Evolutionary conservation across 805 yeast genomes (phyloP), one percentile per base, ranked within the genome.

Genomic region (Metschnikowia borealis): DNA sequence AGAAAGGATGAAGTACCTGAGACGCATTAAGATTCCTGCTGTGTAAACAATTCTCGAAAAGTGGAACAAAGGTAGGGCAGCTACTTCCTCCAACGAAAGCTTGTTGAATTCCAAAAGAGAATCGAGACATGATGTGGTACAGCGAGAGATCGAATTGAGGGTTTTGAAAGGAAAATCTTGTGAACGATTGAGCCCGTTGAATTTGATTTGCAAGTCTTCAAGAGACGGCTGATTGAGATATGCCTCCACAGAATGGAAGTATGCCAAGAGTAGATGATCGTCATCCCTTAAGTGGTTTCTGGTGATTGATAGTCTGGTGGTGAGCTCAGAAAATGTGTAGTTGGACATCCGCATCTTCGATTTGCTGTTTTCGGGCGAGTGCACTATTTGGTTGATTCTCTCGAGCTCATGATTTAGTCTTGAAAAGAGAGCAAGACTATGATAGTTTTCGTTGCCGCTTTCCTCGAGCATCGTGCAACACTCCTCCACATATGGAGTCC

Each of bases 401-500:
- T 88, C 95, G 55, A 87, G 68, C 15, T 79, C 61, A 52, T 80
- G 79, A 53, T 80, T 81, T 52, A 88, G 55, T 53, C 83, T 77
- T 11, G 85, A 81, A 64, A 84, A 79, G 0, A 75, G 58, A 0
- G 88, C 85, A 46, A 87, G 63, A 18, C 77, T 66, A 37, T 63
- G 64, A 56, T 73, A 73, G 11, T 61, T 60, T 2, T 54, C 54
- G 6, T 68, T 55, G 10, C 66, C 63, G 10, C 74, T 58, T 0
- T 61, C 56, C 44, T 77, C 82, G 47, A 86, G 62, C n/a, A 64
- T 49, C 1, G 60, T 53, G 58, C 84, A 84, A 56, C 88, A 82
- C 48, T 79, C 82, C 50, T 83, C 83, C 43, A 85, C 77, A 56
- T 78, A 84, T 0, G 80, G 78, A 0, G 83, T 75, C 89, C 90